Evolutionary conservation across 306 rosid species (phyloP).

Genomic region (Amphicarpaea edgeworthii): DNA sequence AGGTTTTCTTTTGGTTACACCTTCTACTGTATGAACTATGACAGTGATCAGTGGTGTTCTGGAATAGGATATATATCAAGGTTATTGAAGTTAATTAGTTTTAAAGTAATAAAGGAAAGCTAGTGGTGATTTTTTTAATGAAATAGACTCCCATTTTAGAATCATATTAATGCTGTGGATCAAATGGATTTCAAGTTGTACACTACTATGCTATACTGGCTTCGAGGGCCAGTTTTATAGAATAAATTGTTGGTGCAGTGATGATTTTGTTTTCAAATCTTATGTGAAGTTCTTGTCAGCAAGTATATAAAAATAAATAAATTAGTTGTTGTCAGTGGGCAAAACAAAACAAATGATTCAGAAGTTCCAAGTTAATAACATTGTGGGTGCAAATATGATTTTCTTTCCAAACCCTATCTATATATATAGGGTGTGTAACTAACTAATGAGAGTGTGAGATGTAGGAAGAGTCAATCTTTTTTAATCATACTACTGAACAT

Average conservation of each 20-base stretch:
- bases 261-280: conserved; percentile 31
- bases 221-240: conserved; percentile 25
- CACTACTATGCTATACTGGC: background rate
- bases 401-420: conserved; percentile 7
- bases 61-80: conserved; percentile 23
- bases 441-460: background rate
- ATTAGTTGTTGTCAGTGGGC: background rate
- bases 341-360: background rate
- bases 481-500: background rate
- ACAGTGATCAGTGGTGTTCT: conserved; percentile 9
- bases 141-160: conserved; percentile 15
- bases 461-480: background rate
- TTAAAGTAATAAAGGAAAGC: conserved; percentile 22
- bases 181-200: conserved; percentile 31
- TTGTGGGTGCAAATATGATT: conserved; percentile 32
- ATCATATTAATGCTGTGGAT: conserved; percentile 27
- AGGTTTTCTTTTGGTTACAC: conserved; percentile 13
- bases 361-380: conserved; percentile 23
- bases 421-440: background rate
- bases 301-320: background rate
- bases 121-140: conserved; percentile 7
- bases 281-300: background rate
- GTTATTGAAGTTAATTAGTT: conserved; percentile 23
- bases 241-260: conserved; percentile 30
- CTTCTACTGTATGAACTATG: conserved; percentile 28